These are phyloP conservation scores for Ceriops decandra DNA, from an alignment of 345 rosid species.

Conservation along the genomic window DNA sequence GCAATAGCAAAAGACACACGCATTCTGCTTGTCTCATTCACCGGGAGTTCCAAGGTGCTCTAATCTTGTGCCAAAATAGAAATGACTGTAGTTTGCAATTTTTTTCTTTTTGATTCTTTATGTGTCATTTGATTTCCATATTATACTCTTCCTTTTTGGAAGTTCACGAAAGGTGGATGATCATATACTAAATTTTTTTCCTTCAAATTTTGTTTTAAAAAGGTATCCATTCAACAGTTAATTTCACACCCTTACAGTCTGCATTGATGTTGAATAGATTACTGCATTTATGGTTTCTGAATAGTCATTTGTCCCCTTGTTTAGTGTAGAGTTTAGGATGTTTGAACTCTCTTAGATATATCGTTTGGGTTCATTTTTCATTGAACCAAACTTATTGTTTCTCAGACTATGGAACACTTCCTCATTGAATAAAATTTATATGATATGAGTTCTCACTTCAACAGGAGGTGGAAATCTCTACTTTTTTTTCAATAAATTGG, in stretches of 20 bases:
- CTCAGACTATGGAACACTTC: too few species aligned
- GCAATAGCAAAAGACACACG: constrained; percentile 82
- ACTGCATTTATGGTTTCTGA: background rate
- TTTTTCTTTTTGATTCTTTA: background rate
- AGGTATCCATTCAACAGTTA: background rate
- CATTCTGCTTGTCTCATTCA: constrained; percentile 80
- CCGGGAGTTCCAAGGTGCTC: constrained; percentile 88
- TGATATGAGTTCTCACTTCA: too few species aligned
- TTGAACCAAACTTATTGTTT: too few species aligned
- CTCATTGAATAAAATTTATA: too few species aligned
- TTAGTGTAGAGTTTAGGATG: background rate
- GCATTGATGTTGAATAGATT: background rate
- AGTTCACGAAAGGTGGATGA: background rate
- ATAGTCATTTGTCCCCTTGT: background rate
- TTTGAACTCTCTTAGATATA: background rate
- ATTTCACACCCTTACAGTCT: background rate
- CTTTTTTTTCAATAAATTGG: background rate
- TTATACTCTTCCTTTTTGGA: background rate
- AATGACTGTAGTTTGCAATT: background rate
- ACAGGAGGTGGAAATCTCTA: background rate
- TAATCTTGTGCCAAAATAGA: background rate
- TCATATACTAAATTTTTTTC: background rate
- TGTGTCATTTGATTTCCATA: background rate
- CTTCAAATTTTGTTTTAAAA: background rate
- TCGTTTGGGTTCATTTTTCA: too few species aligned